A percentile compares a stretch with the other conserved stretches of the same genome.
These are phyloP conservation scores for Meredithiella fracta DNA, from an alignment of 2,329 filamentous ascomycete genomes.

Conservation along the genomic window DNA sequence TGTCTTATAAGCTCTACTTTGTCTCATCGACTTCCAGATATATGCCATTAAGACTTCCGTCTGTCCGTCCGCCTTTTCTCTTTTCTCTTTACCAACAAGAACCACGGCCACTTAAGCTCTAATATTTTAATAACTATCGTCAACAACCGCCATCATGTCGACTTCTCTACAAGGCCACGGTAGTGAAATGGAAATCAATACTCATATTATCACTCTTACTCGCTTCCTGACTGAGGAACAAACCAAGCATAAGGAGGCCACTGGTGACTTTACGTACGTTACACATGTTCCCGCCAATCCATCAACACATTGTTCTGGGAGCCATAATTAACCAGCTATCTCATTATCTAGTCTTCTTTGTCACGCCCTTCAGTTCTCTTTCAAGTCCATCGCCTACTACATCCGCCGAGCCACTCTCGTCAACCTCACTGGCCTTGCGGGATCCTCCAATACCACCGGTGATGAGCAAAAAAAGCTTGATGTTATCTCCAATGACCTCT, in stretches of 20 bases:
- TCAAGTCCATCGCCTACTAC: conserved; percentile 99
- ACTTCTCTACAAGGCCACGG: conserved; percentile 20
- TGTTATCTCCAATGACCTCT: conserved; percentile 96
- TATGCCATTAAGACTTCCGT: neutral
- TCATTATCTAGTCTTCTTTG: conserved; percentile 55
- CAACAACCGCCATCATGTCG: conserved; percentile 2
- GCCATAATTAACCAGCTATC: conserved; percentile 11
- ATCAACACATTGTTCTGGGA: too few species aligned
- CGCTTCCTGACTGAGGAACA: conserved; percentile 95
- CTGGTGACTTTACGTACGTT: conserved; percentile 86
- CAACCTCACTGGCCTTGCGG: conserved; percentile 87
- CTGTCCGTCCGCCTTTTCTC: neutral
- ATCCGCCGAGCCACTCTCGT: conserved; percentile 90
- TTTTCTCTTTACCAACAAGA: neutral
- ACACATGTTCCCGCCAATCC: conserved; percentile 20
- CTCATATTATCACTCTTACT: conserved; percentile 87
- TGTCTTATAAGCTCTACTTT: neutral
- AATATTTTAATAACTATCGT: neutral
- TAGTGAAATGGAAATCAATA: conserved; percentile 62
- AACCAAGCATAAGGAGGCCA: conserved; percentile 79
- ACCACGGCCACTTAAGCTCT: neutral
- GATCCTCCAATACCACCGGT: conserved; percentile 85
- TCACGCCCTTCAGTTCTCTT: conserved; percentile 96
- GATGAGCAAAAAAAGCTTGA: conserved; percentile 99
- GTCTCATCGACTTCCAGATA: neutral